These are phyloP conservation scores for Tetracladium maxilliforme DNA, from an alignment of 2,329 filamentous ascomycete genomes.

Conservation along the genomic window DNA sequence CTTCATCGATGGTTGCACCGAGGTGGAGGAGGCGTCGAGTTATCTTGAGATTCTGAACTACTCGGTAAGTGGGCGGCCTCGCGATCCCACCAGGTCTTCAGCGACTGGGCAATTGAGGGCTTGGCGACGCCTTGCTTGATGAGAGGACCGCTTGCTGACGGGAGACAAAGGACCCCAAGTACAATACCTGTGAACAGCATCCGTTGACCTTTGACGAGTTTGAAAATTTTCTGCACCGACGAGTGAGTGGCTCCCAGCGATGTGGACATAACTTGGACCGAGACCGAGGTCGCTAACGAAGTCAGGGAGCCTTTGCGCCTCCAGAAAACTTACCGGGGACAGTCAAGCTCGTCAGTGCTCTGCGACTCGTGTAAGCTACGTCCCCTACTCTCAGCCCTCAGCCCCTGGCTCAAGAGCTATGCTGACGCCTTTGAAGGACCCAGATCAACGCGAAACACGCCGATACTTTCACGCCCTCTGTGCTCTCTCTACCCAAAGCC, in stretches of 20 bases:
- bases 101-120: not conserved
- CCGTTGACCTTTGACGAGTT: slow-evolving; percentile 14
- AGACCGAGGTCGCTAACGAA: no score
- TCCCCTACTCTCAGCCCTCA: no score
- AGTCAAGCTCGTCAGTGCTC: no score
- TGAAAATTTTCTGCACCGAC: slow-evolving; percentile 14
- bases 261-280: no score
- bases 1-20: slow-evolving; percentile 11
- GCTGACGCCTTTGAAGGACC: no score
- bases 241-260: no score
- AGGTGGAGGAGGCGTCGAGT: slow-evolving; percentile 11
- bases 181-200: slow-evolving; percentile 14
- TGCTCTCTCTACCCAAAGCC: slow-evolving; percentile 34
- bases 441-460: slow-evolving; percentile 36
- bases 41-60: slow-evolving; percentile 16
- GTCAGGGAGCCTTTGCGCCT: no score
- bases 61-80: slow-evolving; percentile 9
- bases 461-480: slow-evolving; percentile 40
- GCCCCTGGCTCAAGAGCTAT: no score
- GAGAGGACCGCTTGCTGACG: no score
- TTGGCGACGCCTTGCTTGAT: no score
- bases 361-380: no score
- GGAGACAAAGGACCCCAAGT: slow-evolving; percentile 10
- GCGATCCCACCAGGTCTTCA: slow-evolving; percentile 1
- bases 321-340: no score